These are phyloP conservation scores for Auricularia sp. DNA, from an alignment of 768 basidiomycete species.

Conservation along the genomic window DNA sequence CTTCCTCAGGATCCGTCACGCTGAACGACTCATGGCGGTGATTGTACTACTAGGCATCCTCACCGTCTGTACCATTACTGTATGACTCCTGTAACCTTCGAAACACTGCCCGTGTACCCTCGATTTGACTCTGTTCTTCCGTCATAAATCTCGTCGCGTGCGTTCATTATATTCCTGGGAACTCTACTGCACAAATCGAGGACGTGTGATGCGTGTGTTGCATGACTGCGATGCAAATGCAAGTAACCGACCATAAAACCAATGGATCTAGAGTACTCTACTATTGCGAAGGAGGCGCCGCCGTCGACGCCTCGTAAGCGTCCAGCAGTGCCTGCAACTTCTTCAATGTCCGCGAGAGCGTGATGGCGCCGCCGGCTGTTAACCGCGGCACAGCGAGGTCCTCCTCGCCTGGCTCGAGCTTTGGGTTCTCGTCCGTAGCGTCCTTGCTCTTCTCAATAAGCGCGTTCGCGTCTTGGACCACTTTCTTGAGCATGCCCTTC, in stretches of 20 bases:
- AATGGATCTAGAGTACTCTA: neutral
- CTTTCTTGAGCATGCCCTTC: constrained; percentile 54
- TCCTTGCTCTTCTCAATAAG: constrained; percentile 62
- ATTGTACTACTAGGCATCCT: constrained; percentile 1
- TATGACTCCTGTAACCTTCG: too few species aligned
- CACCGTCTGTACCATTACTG: too few species aligned
- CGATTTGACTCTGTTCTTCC: too few species aligned
- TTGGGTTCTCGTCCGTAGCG: constrained; percentile 18
- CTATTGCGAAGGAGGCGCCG: neutral
- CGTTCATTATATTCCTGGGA: too few species aligned
- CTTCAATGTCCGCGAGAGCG: constrained; percentile 61
- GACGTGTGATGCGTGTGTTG: too few species aligned
- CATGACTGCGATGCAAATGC: too few species aligned
- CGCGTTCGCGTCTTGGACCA: constrained; percentile 49
- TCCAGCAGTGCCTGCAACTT: constrained; percentile 40
- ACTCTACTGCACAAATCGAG: too few species aligned
- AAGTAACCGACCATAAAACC: too few species aligned
- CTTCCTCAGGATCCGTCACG: constrained; percentile 30
- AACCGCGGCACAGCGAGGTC: constrained; percentile 62
- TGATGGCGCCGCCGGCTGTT: constrained; percentile 70
- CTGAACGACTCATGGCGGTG: constrained; percentile 37
- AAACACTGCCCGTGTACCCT: too few species aligned
- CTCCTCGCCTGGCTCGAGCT: constrained; percentile 23
- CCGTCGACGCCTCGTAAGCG: neutral
- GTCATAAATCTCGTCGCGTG: too few species aligned